Evolutionary conservation across 148 eudicot genomes (phyloP).

Genomic region (Silene uniflora): DNA sequence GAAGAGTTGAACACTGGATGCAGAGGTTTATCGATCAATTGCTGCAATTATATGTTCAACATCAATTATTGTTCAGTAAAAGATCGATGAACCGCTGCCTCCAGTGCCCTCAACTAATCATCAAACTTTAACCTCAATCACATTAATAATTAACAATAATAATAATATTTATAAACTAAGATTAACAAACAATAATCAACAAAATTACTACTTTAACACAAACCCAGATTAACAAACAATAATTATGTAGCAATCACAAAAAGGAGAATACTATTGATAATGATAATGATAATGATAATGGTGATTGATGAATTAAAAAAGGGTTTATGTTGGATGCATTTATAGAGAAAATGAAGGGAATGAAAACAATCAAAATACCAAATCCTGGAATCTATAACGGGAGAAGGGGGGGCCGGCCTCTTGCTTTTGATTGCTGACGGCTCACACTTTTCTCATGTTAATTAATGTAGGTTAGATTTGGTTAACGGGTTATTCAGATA

Average conservation of each 20-base stretch:
- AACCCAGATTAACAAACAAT: constrained; percentile 5
- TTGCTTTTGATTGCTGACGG: background rate
- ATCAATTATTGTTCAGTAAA: constrained; percentile 37
- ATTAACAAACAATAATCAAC: background rate
- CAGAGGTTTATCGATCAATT: constrained; percentile 93
- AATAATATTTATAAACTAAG: background rate
- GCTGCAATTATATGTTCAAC: constrained; percentile 25
- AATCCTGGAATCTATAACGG: no score
- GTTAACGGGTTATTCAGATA: no score
- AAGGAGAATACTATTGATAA: background rate
- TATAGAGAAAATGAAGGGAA: background rate
- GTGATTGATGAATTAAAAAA: background rate
- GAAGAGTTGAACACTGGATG: constrained; percentile 58
- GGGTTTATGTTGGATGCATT: background rate
- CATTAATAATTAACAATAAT: background rate
- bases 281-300: background rate
- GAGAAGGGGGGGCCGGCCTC: no score
- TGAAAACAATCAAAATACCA: background rate
- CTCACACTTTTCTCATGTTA: background rate
- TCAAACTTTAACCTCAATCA: background rate
- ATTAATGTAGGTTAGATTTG: background rate
- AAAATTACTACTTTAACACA: no score
- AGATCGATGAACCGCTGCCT: constrained; percentile 91
- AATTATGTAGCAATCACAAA: no score
- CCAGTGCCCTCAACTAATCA: constrained; percentile 47